Base-by-base conservation (phyloP, 495 filamentous ascomycete genomes). In the Penicillium waksmanii region DNA sequence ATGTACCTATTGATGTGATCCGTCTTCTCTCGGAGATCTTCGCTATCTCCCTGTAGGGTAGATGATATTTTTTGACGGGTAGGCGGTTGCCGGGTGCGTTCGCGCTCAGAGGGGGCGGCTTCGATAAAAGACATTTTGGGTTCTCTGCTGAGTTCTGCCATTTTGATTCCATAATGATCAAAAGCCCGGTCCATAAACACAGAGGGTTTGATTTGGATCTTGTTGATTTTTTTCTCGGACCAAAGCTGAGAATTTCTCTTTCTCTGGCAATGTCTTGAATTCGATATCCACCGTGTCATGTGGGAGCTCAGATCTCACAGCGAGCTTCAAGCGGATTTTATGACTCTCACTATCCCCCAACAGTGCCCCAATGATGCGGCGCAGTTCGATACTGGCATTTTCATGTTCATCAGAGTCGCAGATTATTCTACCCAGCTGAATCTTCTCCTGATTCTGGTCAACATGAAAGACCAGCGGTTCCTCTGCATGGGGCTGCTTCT, bases 181-280 rank as follows among this genome's bases (percentile, higher is more conserved):
- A 83, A 81, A 11, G 65, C 62, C 12, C 65, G 72, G 23, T 78
- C 65, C 72, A 83, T 72, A 56, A 62, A 67, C 15, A 69, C 60
- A 17, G 77, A 80, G 33, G 11, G 36, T 31, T 71, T 77, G 3
- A 34, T 36, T 1, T 44, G 19, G 6, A 66, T 19, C 4, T 65
- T 68, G 42, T 66, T 36, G 2, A 44, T n/a, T 4, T 31, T 31
- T 38, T 7, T 55, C 36, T 11, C 43, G 21, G 17, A 77, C 34
- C 8, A 68, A 10, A 31, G 27, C 6, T 21, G 64, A 52, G 6
- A 81, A 55, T 0, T 44, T 31, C 23, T 46, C 19, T 52, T 74
- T 68, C 6, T 65, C 68, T 34, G 61, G 43, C 23, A 51, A 35
- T 13, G 35, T 57, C 7, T 36, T 55, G 43, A 81, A 64, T 47